Evolutionary conservation across 306 rosid genomes (phyloP).

Genomic region (Cucumis sativus): DNA sequence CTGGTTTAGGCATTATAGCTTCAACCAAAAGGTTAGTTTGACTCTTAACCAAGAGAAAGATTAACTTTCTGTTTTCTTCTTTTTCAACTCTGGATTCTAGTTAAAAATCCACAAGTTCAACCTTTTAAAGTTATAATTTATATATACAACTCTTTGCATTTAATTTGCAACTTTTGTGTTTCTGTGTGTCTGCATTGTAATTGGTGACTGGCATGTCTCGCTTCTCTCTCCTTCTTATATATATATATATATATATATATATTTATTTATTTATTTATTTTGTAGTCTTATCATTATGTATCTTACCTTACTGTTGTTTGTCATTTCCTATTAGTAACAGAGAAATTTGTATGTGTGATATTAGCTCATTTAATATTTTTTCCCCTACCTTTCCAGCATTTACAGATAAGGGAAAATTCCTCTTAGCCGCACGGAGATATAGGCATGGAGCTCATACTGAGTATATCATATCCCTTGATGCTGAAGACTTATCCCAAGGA

Average conservation of each 20-base stretch:
- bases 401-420: constrained; percentile 84
- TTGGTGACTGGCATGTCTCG: not conserved
- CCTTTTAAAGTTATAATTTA: not conserved
- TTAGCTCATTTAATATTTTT: not conserved
- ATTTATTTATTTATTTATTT: too few species aligned
- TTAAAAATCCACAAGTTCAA: not conserved
- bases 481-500: constrained; percentile 83
- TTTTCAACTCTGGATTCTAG: not conserved
- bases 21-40: not conserved
- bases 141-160: not conserved
- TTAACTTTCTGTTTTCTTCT: not conserved
- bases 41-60: not conserved
- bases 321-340: not conserved
- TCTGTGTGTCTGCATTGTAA: not conserved
- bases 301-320: not conserved
- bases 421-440: constrained; percentile 85
- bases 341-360: not conserved
- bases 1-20: not conserved
- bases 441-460: constrained; percentile 83
- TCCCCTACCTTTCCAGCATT: constrained; percentile 42
- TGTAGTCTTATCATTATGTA: not conserved
- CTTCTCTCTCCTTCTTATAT: not conserved
- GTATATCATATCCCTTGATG: constrained; percentile 86
- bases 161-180: not conserved
- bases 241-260: too few species aligned